Conservation (phyloP, 2,329 filamentous ascomycete species). For the Mollisiaceae sp. region DNA sequence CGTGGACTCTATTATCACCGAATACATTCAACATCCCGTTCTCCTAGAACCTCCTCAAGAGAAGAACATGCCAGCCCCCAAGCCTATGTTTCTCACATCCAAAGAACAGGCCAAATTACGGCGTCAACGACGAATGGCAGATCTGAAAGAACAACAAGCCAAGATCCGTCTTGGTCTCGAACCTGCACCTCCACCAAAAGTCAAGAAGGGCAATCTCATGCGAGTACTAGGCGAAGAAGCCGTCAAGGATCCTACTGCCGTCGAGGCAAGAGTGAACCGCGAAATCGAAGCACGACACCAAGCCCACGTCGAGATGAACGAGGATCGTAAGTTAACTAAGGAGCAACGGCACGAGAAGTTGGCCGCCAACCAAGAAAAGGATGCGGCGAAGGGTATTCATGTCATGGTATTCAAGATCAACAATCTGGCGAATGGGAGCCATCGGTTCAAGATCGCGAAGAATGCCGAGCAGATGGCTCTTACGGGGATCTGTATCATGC, state of each 20-base stretch:
- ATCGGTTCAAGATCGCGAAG: constrained; percentile 89
- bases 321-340: constrained; percentile 85
- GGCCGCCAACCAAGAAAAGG: constrained; percentile 79
- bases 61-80: constrained; percentile 75
- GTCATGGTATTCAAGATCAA: constrained; percentile 89
- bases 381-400: constrained; percentile 84
- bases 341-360: constrained; percentile 88
- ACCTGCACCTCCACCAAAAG: constrained; percentile 89
- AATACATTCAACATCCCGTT: constrained; percentile 92
- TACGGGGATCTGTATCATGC: constrained; percentile 89
- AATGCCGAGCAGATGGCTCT: constrained; percentile 90
- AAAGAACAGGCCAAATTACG: constrained; percentile 92
- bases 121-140: constrained; percentile 86
- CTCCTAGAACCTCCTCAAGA: constrained; percentile 91
- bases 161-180: constrained; percentile 92
- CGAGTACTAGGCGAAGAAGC: constrained; percentile 84
- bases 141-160: constrained; percentile 93
- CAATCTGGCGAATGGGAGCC: constrained; percentile 88
- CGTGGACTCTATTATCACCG: constrained; percentile 85
- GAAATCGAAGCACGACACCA: constrained; percentile 88
- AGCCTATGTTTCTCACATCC: constrained; percentile 89
- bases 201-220: constrained; percentile 98
- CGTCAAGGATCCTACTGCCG: constrained; percentile 95
- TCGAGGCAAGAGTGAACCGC: constrained; percentile 90
- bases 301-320: constrained; percentile 78